Conservation (phyloP, 208 protist species). For the Acanthamoeba royreba region DNA sequence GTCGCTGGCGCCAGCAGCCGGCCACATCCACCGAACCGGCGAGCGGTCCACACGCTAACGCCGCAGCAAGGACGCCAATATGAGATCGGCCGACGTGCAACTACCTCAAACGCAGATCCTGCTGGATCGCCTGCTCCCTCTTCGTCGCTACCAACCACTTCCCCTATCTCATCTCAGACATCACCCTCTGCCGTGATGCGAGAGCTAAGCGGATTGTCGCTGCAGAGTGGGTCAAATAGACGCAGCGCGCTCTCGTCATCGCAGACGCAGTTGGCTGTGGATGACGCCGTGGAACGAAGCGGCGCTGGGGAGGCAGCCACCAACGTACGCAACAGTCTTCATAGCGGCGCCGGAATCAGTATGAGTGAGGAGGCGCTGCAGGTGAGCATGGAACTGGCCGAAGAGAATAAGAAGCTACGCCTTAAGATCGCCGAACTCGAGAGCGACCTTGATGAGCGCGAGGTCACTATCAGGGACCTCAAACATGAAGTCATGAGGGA, state of each 20-base stretch:
- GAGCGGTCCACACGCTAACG: not conserved
- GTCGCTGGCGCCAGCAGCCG: not conserved
- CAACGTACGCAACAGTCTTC: too few relatives aligned
- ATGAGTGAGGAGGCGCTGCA: not conserved
- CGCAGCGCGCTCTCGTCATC: not conserved
- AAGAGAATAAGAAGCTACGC: not conserved
- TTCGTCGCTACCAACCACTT: not conserved
- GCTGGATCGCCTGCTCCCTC: not conserved
- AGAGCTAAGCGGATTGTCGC: not conserved
- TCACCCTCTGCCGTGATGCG: not conserved
- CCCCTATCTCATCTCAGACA: not conserved
- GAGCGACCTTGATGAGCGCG: not conserved
- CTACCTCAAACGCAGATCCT: not conserved
- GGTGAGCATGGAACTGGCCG: not conserved
- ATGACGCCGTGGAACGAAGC: not conserved
- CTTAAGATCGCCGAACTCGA: not conserved
- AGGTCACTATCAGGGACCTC: not conserved
- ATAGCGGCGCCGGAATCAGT: not conserved
- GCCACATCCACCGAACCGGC: not conserved
- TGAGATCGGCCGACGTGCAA: not conserved
- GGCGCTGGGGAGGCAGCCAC: not conserved
- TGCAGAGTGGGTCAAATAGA: not conserved
- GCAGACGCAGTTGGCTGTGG: not conserved
- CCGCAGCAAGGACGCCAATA: not conserved
- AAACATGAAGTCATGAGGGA: not conserved